Base-by-base conservation (phyloP, 306 rosid genomes). In the Gleditsia sinensis region DNA sequence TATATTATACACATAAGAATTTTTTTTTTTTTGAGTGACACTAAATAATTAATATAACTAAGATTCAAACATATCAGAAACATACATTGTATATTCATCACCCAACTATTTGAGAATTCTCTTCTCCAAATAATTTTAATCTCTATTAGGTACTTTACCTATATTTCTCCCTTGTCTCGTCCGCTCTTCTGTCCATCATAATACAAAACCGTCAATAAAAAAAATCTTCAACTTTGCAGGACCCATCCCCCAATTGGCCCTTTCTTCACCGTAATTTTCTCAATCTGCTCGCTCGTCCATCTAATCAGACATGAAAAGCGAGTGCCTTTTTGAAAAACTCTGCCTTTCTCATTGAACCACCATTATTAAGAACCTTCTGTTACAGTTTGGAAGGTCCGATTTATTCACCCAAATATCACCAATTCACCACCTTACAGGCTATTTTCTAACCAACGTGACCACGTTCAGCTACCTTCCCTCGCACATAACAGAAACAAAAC, bases 401-500 rank as follows among this genome's bases (percentile, higher is more conserved):
- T 67, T n/a, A n/a, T n/a, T 59, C 45, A 59, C 78, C 40, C 20
- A 23, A 34, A 9, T 12, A 74, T 61, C n/a, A 45, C 57, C 40
- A 28, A 28, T 45, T 46, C 72, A 46, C n/a, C 36, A 28, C 25
- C 9, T 33, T 33, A n/a, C 19, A 10, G 17, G 19, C 12, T 28
- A 66, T 43, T 62, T 67, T 25, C 1, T 0, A 9, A 9, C 55
- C 7, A 39, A 43, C 25, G 23, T 14, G 11, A 17, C 27, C 58
- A 67, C 58, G 16, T 11, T 46, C 21, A 57, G 33, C 36, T 56
- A 55, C 65, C 42, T 25, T 73, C 78, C 12, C 65, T 71, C 76
- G 78, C 63, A 75, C 79, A 74, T 34, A 46, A 32, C 30, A 33
- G n/a, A 67, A 67, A 69, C 77, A 80, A 74, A 72, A 37, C 24